Conservation (phyloP, 305 asterid genomes). For the Fraxinus platypoda region DNA sequence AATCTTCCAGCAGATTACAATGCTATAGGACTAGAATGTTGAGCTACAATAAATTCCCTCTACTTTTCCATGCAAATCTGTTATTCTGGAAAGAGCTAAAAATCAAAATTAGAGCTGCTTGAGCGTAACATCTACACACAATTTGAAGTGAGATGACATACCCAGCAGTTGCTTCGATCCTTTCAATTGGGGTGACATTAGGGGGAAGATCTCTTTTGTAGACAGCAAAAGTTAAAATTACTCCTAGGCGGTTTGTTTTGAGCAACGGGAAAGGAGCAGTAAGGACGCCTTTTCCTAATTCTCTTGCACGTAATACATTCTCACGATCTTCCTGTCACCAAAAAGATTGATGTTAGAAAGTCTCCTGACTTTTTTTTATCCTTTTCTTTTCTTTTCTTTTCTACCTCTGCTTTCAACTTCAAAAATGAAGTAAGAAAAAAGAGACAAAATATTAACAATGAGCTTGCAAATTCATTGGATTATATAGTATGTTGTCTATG, state of each 20-base stretch:
- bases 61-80: too few species aligned
- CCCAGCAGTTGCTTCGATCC: slow-evolving; percentile 87
- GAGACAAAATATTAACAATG: not conserved
- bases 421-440: not conserved
- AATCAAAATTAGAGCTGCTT: not conserved
- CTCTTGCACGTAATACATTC: slow-evolving; percentile 91
- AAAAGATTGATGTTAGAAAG: slow-evolving; percentile 10
- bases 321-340: slow-evolving; percentile 93
- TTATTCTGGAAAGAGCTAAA: too few species aligned
- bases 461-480: not conserved
- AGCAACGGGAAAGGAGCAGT: slow-evolving; percentile 94
- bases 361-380: not conserved
- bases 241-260: slow-evolving; percentile 92
- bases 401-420: not conserved
- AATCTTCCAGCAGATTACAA: too few species aligned
- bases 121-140: not conserved
- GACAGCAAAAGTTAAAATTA: slow-evolving; percentile 90
- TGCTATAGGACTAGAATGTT: too few species aligned
- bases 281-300: slow-evolving; percentile 93
- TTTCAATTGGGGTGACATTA: slow-evolving; percentile 66
- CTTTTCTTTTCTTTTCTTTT: not conserved
- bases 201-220: slow-evolving; percentile 69
- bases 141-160: slow-evolving; percentile 29
- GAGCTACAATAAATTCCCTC: too few species aligned
- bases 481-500: not conserved